These are phyloP conservation scores for Colletotrichum phormii DNA, from an alignment of 2,329 filamentous ascomycete species.

Conservation along the genomic window DNA sequence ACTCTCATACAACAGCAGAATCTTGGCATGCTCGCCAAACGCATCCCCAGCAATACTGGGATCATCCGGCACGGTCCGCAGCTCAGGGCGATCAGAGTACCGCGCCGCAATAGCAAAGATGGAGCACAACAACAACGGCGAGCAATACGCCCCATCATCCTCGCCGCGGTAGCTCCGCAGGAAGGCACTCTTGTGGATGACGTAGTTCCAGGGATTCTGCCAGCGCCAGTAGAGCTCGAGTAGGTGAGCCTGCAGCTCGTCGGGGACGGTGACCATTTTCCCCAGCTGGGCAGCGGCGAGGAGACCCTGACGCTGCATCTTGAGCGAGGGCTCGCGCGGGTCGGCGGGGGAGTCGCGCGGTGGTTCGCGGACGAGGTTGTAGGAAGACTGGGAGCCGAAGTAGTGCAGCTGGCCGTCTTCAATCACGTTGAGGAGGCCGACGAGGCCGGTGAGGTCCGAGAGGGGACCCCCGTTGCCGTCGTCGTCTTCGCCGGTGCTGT, in stretches of 20 bases:
- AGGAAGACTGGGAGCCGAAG: slow-evolving; percentile 42
- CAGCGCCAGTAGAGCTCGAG: slow-evolving; percentile 43
- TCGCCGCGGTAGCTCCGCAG: slow-evolving; percentile 31
- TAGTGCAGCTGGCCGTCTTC: slow-evolving; percentile 42
- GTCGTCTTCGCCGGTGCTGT: slow-evolving; percentile 16
- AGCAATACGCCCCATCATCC: slow-evolving; percentile 35
- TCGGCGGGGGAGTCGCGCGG: not conserved
- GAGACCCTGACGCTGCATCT: slow-evolving; percentile 29
- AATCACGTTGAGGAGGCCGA: slow-evolving; percentile 32
- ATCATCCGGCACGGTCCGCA: slow-evolving; percentile 38
- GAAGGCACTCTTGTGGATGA: slow-evolving; percentile 41
- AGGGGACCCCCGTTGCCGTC: slow-evolving; percentile 27
- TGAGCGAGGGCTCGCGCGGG: slow-evolving; percentile 16
- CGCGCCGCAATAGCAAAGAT: slow-evolving; percentile 41
- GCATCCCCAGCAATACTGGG: slow-evolving; percentile 38
- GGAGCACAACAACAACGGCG: slow-evolving; percentile 39
- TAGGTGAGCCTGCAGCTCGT: slow-evolving; percentile 41
- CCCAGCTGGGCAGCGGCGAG: slow-evolving; percentile 33
- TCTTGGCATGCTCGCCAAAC: slow-evolving; percentile 40
- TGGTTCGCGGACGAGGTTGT: slow-evolving; percentile 35
- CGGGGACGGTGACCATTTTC: slow-evolving; percentile 24
- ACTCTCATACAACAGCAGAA: slow-evolving; percentile 39
- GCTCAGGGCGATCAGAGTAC: slow-evolving; percentile 40
- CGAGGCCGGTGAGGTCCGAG: slow-evolving; percentile 36
- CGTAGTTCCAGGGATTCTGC: slow-evolving; percentile 44